These are phyloP conservation scores for Naganishia antarctica DNA, from an alignment of 768 basidiomycete genomes.

Conservation along the genomic window DNA sequence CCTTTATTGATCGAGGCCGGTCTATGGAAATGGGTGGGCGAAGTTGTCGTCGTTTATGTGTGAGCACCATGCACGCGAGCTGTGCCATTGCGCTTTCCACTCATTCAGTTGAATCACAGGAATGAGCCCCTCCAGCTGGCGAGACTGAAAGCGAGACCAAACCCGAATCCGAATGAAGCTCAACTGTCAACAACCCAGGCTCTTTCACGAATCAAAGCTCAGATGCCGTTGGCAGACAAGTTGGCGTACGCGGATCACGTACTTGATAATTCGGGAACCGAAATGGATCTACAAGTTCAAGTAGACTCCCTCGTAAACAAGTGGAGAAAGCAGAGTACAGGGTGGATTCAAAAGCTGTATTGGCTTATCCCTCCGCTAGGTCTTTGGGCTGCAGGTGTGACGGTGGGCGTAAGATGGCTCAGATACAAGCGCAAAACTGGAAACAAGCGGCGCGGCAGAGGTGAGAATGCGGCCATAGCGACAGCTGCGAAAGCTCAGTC, in stretches of 20 bases:
- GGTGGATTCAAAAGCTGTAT: conserved; percentile 53
- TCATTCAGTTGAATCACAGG: conserved; percentile 51
- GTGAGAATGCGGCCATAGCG: conserved; percentile 1
- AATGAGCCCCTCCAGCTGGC: conserved; percentile 76
- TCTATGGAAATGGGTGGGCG: conserved; percentile 74
- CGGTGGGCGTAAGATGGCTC: background rate
- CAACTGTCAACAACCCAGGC: conserved; percentile 64
- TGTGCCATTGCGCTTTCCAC: background rate
- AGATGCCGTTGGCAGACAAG: conserved; percentile 74
- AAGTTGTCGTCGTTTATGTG: conserved; percentile 89
- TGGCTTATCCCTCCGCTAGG: conserved; percentile 56
- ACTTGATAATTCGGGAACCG: conserved; percentile 80
- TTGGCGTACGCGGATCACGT: conserved; percentile 77
- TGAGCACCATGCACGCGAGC: conserved; percentile 47
- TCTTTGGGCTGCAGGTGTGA: conserved; percentile 39
- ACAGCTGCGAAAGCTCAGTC: background rate
- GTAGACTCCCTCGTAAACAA: conserved; percentile 54
- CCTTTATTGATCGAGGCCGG: conserved; percentile 86
- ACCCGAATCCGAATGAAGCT: conserved; percentile 52
- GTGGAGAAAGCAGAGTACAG: conserved; percentile 45
- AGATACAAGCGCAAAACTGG: background rate
- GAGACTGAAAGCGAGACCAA: conserved; percentile 65
- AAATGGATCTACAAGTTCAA: conserved; percentile 61
- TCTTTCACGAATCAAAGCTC: conserved; percentile 66
- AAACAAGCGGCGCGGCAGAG: conserved; percentile 16